Evolutionary conservation across 2,329 filamentous ascomycete species (phyloP), one percentile per base, ranked within the genome.

Genomic region (Colletotrichum agaves): DNA sequence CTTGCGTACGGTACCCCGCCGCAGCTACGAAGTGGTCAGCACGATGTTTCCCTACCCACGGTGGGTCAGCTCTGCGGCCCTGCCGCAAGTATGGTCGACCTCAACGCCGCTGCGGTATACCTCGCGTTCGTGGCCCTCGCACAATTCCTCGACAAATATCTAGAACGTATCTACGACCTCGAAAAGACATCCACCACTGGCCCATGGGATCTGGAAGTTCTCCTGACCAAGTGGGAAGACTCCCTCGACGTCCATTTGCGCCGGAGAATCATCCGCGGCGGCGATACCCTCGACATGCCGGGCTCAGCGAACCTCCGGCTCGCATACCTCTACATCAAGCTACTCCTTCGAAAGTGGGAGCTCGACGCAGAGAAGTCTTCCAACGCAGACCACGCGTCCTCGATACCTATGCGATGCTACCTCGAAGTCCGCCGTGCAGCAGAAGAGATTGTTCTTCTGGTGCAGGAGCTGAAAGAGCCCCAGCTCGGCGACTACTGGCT

Each of bases 1-100:
- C 75, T 87, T 5, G 83, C 84, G 1, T 83, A 87, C 56, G 85
- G 85, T 1, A 87, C 85, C 3, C 85, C 85, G 1, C 80, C 83
- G 3, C 82, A 82, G 27, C 81, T 87, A 11, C 76, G 79, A 11
- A 75, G 75, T 15, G 72, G 75, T 0, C 82, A 85, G 50, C 79
- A 84, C 44, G 84, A 88, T 64, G 84, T 87, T 0, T 83, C 83
- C 0, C 70, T 76, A 1, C 84, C 83, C 4, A 75, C 72, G 0
- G 13, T 78, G 0, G 75, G 79, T n/a, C 76, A 79, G 59, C 71
- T 82, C 15, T 67, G 63, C 43, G 63, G 63, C 3, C 35, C 66
- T 4, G 47, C 62, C 12, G 41, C 66, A 5, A 35, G 50, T 23
- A 62, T 15, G 64, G 50, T 2, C 71, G 73, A 17, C 41, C 66